Base-by-base conservation (phyloP, 768 basidiomycete genomes). In the Tulasnella sp. region DNA sequence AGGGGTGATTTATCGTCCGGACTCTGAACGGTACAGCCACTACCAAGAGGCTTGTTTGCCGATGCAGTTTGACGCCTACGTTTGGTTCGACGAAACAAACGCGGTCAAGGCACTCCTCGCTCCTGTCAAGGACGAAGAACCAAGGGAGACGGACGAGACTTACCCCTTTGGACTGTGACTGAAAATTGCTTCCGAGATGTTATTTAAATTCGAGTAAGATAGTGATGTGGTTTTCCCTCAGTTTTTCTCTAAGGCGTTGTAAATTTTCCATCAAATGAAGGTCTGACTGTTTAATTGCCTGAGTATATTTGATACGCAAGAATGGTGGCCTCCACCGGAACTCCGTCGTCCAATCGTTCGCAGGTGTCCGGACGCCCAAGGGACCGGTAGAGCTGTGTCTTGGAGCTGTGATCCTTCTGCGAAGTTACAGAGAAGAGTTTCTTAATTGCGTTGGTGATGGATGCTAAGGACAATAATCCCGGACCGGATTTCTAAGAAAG, bases 1-100 rank as follows among this genome's bases (percentile, higher is more conserved):
- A 59, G 79, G 78, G 22, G 77, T 79, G 37, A 76, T 79, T 22
- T 79, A 79, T 70, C 69, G 77, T 14, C 75, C 73, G 3, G 65
- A 68, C 19, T 78, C 79, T 6, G 78, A 79, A 62, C 47, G 76
- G 1, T 75, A 75, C 73, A 79, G 78, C 62, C 79, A 79, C 71
- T 79, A 79, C 69, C 75, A 75, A 5, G 74, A 69, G 42, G 78
- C 77, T 75, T 75, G 74, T 41, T 74, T 75, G 0, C 77, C 77
- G 11, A 69, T 76, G 22, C 79, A 79, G 73, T 78, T 76, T 65
- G 79, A 79, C 68, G 76, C 75, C n/a, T 73, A 72, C 35, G 69
- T 73, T 17, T 73, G 73, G 73, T 73, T 73, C 34, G 52, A 71
- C 39, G 62, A 63, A 36, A 71, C 70, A 4, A 70, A 44, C 29